A percentile compares a stretch with the other conserved stretches of the same genome.
Conservation (phyloP, 1,139 yeast genomes). For the Blastobotrys elegans region DNA sequence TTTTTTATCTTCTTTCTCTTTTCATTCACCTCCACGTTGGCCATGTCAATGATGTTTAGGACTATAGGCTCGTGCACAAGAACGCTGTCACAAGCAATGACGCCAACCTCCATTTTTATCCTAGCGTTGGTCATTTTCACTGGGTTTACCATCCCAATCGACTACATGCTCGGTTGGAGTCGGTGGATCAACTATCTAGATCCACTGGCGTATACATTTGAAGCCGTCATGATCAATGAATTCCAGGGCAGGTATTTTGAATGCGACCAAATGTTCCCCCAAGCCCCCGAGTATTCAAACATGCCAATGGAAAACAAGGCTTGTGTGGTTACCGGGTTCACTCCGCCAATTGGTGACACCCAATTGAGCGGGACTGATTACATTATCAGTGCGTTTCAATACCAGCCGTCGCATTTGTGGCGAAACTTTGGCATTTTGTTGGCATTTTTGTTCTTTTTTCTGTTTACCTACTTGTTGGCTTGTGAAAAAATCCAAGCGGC, state of each 20-base stretch:
- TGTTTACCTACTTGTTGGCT: conserved; percentile 49
- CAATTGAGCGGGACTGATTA: conserved; percentile 57
- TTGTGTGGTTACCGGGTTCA: conserved; percentile 56
- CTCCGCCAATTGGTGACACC: conserved; percentile 39
- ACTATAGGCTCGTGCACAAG: conserved; percentile 61
- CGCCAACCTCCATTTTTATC: conserved; percentile 62
- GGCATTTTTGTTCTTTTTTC: conserved; percentile 53
- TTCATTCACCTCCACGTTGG: conserved; percentile 49
- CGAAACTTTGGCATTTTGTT: conserved; percentile 72
- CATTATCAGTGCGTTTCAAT: conserved; percentile 43
- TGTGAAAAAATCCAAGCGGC: conserved; percentile 69
- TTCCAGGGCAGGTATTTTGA: conserved; percentile 43
- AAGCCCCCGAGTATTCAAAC: conserved; percentile 43
- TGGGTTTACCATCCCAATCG: conserved; percentile 68
- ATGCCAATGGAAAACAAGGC: conserved; percentile 41
- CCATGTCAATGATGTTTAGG: conserved; percentile 70
- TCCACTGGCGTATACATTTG: conserved; percentile 67
- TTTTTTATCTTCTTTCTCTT: conserved; percentile 64
- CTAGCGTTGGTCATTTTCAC: conserved; percentile 62
- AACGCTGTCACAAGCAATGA: conserved; percentile 62
- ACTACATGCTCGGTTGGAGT: conserved; percentile 70
- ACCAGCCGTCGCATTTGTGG: conserved; percentile 64
- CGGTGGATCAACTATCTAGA: conserved; percentile 73
- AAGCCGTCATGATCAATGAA: conserved; percentile 62
- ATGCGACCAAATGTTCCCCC: conserved; percentile 48